Conservation (phyloP, 148 eudicot species). For the Rhododendron henanense region DNA sequence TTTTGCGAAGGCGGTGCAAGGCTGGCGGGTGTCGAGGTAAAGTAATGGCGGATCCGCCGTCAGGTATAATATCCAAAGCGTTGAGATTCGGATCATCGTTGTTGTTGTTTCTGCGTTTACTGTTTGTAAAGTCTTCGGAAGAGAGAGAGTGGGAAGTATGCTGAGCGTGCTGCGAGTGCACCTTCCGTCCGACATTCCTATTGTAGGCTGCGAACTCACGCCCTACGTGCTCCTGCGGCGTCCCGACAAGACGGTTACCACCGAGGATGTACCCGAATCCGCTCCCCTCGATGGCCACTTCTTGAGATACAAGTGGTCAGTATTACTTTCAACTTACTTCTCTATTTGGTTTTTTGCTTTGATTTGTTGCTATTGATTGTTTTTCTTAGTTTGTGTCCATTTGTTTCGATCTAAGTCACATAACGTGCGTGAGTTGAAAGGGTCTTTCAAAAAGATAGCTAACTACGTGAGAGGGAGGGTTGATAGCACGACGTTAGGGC, state of each 20-base stretch:
- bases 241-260: constrained; percentile 55
- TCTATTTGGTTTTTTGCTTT: not conserved
- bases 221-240: constrained; percentile 78
- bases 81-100: not conserved
- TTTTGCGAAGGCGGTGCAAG: constrained; percentile 18
- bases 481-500: not conserved
- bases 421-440: not conserved
- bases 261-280: constrained; percentile 75
- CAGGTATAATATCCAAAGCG: not conserved
- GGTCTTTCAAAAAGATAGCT: not conserved
- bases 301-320: constrained; percentile 85
- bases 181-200: constrained; percentile 95
- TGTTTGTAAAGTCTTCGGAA: constrained; percentile 16
- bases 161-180: constrained; percentile 86
- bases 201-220: constrained; percentile 91
- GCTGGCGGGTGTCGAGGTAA: constrained; percentile 60
- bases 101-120: constrained; percentile 15
- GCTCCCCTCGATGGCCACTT: constrained; percentile 78
- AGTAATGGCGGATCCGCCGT: constrained; percentile 85
- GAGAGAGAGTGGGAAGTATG: constrained; percentile 47
- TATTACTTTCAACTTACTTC: not conserved
- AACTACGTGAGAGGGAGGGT: not conserved
- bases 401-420: not conserved
- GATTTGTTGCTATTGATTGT: not conserved
- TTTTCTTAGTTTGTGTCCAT: not conserved